These are phyloP conservation scores for Pestalotiopsis sp. DNA, from an alignment of 2,329 filamentous ascomycete species.

Conservation along the genomic window DNA sequence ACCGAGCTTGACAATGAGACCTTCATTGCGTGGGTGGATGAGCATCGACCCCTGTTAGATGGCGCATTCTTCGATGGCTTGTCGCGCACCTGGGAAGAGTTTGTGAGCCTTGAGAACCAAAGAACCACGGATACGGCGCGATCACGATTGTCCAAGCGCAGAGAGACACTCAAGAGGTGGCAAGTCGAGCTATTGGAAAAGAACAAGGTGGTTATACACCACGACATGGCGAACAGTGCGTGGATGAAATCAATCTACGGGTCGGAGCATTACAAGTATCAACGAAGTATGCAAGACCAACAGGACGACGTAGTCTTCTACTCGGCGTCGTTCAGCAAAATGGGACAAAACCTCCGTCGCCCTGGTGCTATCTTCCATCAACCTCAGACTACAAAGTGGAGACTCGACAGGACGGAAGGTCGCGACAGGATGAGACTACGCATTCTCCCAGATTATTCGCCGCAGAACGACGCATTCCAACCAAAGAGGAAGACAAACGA, in stretches of 20 bases:
- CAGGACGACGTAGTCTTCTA: slow-evolving; percentile 86
- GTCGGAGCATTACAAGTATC: slow-evolving; percentile 88
- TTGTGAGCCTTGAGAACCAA: slow-evolving; percentile 79
- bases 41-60: slow-evolving; percentile 77
- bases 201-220: slow-evolving; percentile 74
- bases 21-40: slow-evolving; percentile 86
- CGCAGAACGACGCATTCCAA: slow-evolving; percentile 72
- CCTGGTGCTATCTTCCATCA: slow-evolving; percentile 80
- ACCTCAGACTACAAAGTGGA: slow-evolving; percentile 71
- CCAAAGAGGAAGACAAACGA: slow-evolving; percentile 72
- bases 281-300: slow-evolving; percentile 86
- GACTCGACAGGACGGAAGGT: slow-evolving; percentile 92
- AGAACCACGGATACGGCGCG: slow-evolving; percentile 76
- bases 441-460: slow-evolving; percentile 74
- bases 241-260: slow-evolving; percentile 97
- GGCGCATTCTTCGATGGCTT: slow-evolving; percentile 78
- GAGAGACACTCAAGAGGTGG: slow-evolving; percentile 82
- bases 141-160: slow-evolving; percentile 69
- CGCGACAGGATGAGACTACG: slow-evolving; percentile 92
- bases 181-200: slow-evolving; percentile 65
- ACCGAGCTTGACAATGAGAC: slow-evolving; percentile 86
- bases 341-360: slow-evolving; percentile 75
- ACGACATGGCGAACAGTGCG: slow-evolving; percentile 81
- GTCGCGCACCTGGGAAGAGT: slow-evolving; percentile 84
- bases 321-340: slow-evolving; percentile 71